These are phyloP conservation scores for Amaranthus palmeri DNA, from an alignment of 148 eudicot species.

Conservation along the genomic window DNA sequence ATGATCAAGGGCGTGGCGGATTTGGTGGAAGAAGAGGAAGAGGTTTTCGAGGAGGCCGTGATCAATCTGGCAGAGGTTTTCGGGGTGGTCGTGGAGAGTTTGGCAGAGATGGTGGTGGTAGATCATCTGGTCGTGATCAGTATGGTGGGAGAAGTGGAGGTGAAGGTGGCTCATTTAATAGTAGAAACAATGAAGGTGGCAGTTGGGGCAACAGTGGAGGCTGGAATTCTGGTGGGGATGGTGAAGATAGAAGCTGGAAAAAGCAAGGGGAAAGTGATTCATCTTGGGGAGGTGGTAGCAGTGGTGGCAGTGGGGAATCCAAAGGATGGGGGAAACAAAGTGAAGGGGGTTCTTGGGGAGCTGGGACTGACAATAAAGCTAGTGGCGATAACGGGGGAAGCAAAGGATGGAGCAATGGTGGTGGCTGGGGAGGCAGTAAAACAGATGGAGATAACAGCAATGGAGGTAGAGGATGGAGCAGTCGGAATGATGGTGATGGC, in stretches of 20 bases:
- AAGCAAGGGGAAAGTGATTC: conserved; percentile 14
- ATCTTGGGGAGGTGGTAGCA: conserved; percentile 12
- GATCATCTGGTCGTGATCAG: conserved; percentile 30
- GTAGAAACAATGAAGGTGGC: conserved; percentile 14
- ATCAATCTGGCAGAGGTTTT: conserved; percentile 12
- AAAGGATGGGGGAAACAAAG: background rate
- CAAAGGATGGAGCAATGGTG: background rate
- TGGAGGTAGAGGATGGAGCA: background rate
- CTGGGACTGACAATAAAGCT: background rate
- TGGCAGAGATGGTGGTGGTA: conserved; percentile 22
- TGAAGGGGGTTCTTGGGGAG: background rate
- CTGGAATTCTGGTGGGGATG: conserved; percentile 4
- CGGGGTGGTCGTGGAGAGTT: conserved; percentile 14
- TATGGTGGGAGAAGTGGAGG: conserved; percentile 25
- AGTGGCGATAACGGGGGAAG: background rate
- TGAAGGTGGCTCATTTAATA: conserved; percentile 19
- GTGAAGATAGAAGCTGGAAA: conserved; percentile 1
- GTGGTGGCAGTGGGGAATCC: conserved; percentile 1
- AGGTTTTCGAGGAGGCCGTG: conserved; percentile 23
- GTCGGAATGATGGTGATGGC: background rate
- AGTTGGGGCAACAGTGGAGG: conserved; percentile 27
- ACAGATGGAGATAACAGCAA: background rate
- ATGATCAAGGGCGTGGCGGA: conserved; percentile 22
- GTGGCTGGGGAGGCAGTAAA: conserved; percentile 2
- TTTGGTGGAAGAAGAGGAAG: conserved; percentile 43